These are phyloP conservation scores for Lepiota venenata DNA, from an alignment of 768 basidiomycete genomes.

Conservation along the genomic window DNA sequence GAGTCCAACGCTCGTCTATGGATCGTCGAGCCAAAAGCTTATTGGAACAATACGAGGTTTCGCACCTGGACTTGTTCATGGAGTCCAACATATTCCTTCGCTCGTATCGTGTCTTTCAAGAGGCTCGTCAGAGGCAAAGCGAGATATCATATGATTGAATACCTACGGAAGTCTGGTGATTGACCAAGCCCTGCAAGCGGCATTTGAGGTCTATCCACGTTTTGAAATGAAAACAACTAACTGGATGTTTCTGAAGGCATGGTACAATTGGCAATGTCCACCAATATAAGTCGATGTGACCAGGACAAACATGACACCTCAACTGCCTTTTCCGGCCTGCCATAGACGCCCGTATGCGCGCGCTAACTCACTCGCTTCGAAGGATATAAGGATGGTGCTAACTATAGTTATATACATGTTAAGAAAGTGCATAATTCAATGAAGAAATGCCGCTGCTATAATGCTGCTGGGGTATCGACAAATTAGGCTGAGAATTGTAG, in stretches of 20 bases:
- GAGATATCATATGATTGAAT: not conserved
- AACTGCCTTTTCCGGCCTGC: slow-evolving; percentile 1
- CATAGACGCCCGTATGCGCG: not conserved
- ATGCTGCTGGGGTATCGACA: slow-evolving; percentile 18
- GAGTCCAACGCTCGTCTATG: slow-evolving; percentile 80
- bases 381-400: not conserved
- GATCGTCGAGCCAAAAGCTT: slow-evolving; percentile 5
- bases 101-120: slow-evolving; percentile 18
- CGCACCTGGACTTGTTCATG: slow-evolving; percentile 86
- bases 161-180: slow-evolving; percentile 25
- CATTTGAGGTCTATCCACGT: not conserved
- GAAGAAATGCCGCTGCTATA: slow-evolving; percentile 26
- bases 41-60: not conserved
- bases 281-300: not conserved
- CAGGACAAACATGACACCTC: not conserved
- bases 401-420: slow-evolving; percentile 6
- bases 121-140: slow-evolving; percentile 1
- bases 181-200: not conserved
- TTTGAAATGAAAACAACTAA: not conserved
- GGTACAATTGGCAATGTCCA: not conserved
- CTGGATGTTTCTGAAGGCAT: slow-evolving; percentile 5
- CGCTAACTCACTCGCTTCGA: not conserved
- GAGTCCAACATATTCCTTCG: slow-evolving; percentile 77
- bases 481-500: slow-evolving; percentile 16
- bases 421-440: slow-evolving; percentile 30